These are phyloP conservation scores for Arachnomyces sp. DNA, from an alignment of 2,329 filamentous ascomycete species.

Conservation along the genomic window DNA sequence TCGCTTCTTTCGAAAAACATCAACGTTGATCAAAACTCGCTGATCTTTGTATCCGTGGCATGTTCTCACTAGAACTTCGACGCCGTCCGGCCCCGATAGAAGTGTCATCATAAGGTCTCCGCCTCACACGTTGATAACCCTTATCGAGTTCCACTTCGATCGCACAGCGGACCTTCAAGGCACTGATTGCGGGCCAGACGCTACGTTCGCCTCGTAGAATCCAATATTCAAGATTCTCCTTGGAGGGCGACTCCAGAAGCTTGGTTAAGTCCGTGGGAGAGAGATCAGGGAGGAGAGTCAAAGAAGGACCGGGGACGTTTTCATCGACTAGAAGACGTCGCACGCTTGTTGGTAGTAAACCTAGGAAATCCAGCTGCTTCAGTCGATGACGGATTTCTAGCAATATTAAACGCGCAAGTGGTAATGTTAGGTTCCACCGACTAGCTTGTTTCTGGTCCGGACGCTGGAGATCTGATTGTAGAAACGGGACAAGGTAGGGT, in stretches of 20 bases:
- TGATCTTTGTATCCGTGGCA: slow-evolving; percentile 18
- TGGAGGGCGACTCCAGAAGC: slow-evolving; percentile 74
- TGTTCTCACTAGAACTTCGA: slow-evolving; percentile 23
- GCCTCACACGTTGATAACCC: slow-evolving; percentile 68
- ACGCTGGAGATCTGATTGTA: slow-evolving; percentile 72
- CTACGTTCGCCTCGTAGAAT: slow-evolving; percentile 75
- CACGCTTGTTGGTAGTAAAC: slow-evolving; percentile 61
- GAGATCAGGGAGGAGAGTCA: slow-evolving; percentile 78
- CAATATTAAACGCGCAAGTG: slow-evolving; percentile 57
- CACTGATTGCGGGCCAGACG: slow-evolving; percentile 83
- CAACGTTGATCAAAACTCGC: slow-evolving; percentile 14
- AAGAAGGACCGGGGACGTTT: slow-evolving; percentile 65
- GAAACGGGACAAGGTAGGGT: slow-evolving; percentile 80
- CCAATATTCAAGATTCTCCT: slow-evolving; percentile 73
- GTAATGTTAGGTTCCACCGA: slow-evolving; percentile 52
- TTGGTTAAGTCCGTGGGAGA: slow-evolving; percentile 64
- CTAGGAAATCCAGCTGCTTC: slow-evolving; percentile 70
- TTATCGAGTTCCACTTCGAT: slow-evolving; percentile 83
- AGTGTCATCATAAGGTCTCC: slow-evolving; percentile 15
- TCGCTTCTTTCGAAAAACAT: too few relatives aligned
- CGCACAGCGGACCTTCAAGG: slow-evolving; percentile 71
- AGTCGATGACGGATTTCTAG: slow-evolving; percentile 75
- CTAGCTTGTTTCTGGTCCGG: slow-evolving; percentile 54
- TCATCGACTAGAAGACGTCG: slow-evolving; percentile 77
- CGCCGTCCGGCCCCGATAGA: slow-evolving; percentile 5